These are phyloP conservation scores for Senecio squalidus DNA, from an alignment of 140 eudicot genomes.

Conservation along the genomic window DNA sequence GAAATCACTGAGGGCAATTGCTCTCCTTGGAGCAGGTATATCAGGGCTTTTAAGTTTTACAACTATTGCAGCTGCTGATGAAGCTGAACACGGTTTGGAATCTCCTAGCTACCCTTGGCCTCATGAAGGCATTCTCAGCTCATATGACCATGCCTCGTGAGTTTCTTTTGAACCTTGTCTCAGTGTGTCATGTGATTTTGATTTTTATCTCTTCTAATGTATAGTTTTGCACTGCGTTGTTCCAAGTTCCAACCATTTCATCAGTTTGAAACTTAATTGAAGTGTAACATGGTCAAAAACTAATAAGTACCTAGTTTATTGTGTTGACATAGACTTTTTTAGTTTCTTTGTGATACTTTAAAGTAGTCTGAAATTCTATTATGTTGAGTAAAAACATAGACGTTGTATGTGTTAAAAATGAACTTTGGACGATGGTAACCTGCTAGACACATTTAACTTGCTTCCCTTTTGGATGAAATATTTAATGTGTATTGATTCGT, in stretches of 20 bases:
- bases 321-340: neutral
- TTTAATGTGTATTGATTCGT: no score
- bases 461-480: no score
- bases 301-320: conserved; percentile 7
- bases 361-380: no score
- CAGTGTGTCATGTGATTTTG: neutral
- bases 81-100: conserved; percentile 82
- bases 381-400: no score
- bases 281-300: conserved; percentile 7
- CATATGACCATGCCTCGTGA: conserved; percentile 88
- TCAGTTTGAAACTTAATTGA: conserved; percentile 10
- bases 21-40: conserved; percentile 83
- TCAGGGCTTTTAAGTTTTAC: conserved; percentile 77
- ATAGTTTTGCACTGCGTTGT: conserved; percentile 1
- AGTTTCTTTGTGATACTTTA: no score
- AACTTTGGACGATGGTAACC: no score
- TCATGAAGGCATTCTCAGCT: conserved; percentile 76
- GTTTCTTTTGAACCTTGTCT: conserved; percentile 23
- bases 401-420: no score
- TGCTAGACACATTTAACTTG: no score
- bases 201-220: neutral
- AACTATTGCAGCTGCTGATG: conserved; percentile 83
- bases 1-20: conserved; percentile 59
- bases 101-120: conserved; percentile 79
- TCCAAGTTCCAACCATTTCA: neutral